Conservation (phyloP, 192 early-diverging fungal genomes). For the Podila epicladia region DNA sequence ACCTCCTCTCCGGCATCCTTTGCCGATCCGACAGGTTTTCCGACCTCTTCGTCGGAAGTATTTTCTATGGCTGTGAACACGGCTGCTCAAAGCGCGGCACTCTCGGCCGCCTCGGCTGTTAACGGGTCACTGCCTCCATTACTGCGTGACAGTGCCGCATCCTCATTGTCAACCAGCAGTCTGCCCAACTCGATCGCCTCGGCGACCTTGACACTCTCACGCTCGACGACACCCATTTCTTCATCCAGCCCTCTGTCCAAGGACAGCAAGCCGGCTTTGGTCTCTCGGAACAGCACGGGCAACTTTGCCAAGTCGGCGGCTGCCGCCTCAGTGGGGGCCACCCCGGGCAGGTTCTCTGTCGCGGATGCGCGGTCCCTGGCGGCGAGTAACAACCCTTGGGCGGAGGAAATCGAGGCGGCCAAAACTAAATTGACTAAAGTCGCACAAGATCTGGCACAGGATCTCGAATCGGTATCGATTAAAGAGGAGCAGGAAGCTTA, state of each 20-base stretch:
- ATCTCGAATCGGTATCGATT: conserved; percentile 7
- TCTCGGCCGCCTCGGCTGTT: conserved; percentile 14
- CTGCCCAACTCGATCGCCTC: conserved; percentile 6
- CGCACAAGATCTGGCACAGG: conserved; percentile 2
- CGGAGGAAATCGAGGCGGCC: conserved; percentile 36
- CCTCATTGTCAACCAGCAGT: conserved; percentile 16
- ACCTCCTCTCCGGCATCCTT: conserved; percentile 32
- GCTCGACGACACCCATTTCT: not conserved
- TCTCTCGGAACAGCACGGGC: conserved; percentile 38
- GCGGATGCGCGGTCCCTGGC: conserved; percentile 38
- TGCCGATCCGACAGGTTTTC: conserved; percentile 21
- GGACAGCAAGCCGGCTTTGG: conserved; percentile 27
- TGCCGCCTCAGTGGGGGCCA: not conserved
- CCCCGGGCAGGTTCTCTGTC: conserved; percentile 36
- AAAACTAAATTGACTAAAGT: conserved; percentile 7
- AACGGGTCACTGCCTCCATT: conserved; percentile 28
- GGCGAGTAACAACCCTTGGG: conserved; percentile 40
- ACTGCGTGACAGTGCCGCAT: conserved; percentile 1
- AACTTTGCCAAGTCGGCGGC: conserved; percentile 1
- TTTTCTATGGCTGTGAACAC: not conserved
- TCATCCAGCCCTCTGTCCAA: not conserved
- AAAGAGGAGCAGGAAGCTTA: not conserved
- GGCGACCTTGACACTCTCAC: conserved; percentile 1
- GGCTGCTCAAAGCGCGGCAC: conserved; percentile 1
- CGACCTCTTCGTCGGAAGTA: conserved; percentile 4